Evolutionary conservation across 805 yeast species (phyloP).

Genomic region (Candida stauntonica): DNA sequence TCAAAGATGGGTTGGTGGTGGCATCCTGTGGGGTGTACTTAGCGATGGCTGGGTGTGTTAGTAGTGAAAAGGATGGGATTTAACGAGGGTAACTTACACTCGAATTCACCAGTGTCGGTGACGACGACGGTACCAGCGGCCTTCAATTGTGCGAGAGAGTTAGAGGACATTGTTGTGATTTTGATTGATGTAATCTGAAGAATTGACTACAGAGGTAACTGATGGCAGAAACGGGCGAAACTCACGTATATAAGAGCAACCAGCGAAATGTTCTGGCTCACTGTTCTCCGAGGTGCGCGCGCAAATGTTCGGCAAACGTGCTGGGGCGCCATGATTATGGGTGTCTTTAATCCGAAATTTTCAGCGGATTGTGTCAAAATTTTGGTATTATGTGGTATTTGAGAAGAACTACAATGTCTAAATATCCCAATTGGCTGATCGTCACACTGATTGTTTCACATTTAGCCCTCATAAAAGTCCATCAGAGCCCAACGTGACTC

Average conservation of each 20-base stretch:
- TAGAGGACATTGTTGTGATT: slow-evolving; percentile 33
- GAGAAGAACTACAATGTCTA: no score
- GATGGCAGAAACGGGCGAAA: not conserved
- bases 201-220: no score
- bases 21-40: slow-evolving; percentile 99
- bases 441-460: no score
- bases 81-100: no score
- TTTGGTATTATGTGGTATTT: no score
- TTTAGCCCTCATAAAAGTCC: no score
- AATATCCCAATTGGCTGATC: no score
- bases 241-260: not conserved
- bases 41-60: slow-evolving; percentile 63
- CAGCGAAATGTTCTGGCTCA: slow-evolving; percentile 6
- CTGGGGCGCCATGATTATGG: no score
- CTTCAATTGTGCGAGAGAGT: slow-evolving; percentile 88
- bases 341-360: no score
- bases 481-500: no score
- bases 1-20: slow-evolving; percentile 97
- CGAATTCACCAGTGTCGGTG: slow-evolving; percentile 99
- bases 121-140: slow-evolving; percentile 95
- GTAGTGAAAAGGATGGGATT: no score
- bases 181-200: not conserved
- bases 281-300: slow-evolving; percentile 10
- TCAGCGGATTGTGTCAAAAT: no score
- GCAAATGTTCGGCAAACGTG: slow-evolving; percentile 4